Conservation (phyloP, 2,329 filamentous ascomycete genomes). For the Botrytis deweyae region DNA sequence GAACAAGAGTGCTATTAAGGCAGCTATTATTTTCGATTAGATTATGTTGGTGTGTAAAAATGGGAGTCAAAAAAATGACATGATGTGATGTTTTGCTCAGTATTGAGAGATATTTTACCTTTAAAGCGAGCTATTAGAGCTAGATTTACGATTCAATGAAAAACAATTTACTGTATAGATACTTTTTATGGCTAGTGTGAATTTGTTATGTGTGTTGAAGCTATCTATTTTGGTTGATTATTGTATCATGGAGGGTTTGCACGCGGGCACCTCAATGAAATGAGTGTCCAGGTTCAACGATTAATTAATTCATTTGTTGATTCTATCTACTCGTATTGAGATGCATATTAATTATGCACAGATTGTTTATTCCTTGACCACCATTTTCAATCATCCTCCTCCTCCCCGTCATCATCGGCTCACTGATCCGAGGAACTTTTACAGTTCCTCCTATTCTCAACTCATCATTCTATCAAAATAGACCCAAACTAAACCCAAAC, state of each 20-base stretch:
- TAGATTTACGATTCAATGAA: constrained; percentile 13
- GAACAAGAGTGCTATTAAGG: constrained; percentile 73
- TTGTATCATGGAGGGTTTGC: neutral
- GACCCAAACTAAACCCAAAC: neutral
- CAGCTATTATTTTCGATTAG: constrained; percentile 67
- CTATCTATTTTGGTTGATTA: neutral
- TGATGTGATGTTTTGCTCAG: constrained; percentile 3
- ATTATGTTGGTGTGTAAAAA: neutral
- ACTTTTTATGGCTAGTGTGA: neutral
- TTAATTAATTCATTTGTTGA: neutral
- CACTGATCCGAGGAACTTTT: neutral
- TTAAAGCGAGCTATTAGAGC: neutral
- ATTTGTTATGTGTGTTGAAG: neutral
- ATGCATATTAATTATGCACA: neutral
- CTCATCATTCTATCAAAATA: neutral
- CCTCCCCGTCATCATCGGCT: neutral
- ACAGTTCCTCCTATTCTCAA: neutral
- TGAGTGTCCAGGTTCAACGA: neutral
- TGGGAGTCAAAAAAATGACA: constrained; percentile 1
- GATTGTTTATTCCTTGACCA: neutral
- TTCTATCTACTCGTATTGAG: neutral
- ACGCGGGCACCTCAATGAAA: neutral
- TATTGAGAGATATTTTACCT: constrained; percentile 5
- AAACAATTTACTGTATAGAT: neutral
- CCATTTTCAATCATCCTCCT: neutral